These are phyloP conservation scores for Gynostemma pentaphyllum DNA, from an alignment of 306 rosid genomes.

Conservation along the genomic window DNA sequence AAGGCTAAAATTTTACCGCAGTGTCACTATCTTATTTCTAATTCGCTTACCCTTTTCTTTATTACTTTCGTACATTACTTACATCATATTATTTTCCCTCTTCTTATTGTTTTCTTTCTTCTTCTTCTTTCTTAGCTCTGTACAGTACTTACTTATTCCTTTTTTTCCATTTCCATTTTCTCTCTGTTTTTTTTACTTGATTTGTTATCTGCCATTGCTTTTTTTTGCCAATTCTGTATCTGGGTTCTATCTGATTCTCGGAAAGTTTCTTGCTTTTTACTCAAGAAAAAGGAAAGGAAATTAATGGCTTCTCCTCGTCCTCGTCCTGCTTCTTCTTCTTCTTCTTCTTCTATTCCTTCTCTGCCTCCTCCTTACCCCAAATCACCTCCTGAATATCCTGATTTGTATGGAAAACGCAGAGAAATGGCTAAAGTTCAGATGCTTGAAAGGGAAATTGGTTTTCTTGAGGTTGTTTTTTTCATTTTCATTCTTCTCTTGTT, in stretches of 20 bases:
- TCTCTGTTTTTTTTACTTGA: background rate
- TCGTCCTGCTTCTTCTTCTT: conserved; percentile 5
- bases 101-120: no score
- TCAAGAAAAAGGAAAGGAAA: no score
- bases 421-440: conserved; percentile 73
- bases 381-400: conserved; percentile 86
- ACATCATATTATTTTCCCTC: no score
- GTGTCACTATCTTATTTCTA: no score
- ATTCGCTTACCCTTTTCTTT: no score
- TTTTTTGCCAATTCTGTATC: background rate
- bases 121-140: no score
- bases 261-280: background rate
- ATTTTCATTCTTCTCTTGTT: no score
- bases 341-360: conserved; percentile 33
- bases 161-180: no score
- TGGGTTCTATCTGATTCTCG: background rate
- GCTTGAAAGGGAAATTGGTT: conserved; percentile 76
- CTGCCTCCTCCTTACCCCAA: conserved; percentile 88
- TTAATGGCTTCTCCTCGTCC: conserved; percentile 6
- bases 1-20: no score
- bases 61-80: no score
- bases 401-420: conserved; percentile 90
- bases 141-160: no score
- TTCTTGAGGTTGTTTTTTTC: conserved; percentile 47
- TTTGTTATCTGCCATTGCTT: background rate